Base-by-base conservation (phyloP, 306 rosid genomes). In the Fragaria nilgerrensis region DNA sequence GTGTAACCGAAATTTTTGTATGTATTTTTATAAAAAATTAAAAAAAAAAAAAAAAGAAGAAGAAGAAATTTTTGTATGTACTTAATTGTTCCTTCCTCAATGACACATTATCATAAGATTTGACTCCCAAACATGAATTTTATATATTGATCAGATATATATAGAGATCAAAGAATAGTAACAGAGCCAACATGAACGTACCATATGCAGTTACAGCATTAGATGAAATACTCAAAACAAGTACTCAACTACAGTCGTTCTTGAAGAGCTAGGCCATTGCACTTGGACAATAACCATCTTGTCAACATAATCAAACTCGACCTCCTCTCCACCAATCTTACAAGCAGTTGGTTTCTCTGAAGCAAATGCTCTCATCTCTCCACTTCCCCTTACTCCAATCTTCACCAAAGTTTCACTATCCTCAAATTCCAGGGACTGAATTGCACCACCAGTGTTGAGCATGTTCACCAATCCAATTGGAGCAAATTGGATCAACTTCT, bases 381-480 rank as follows among this genome's bases (percentile, higher is more conserved):
- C 97, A 5, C 83, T 53, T 2, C 96, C 94, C 67, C 65, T 82
- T 39, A 78, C 81, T 65, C 86, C 89, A 75, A 86, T 61, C 74
- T 34, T 78, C 1, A 77, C 90, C 85, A 73, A 68, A 43, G 74
- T 71, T 29, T 81, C 85, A 2, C 75, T 66, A 41, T 83, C 78
- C 37, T 84, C 87, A 34, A 76, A 78, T 70, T 86, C 96, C 14
- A 89, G 0, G 0, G 83, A 85, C 69, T 76, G 66, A 76, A 93
- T 75, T 39, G 92, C 87, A 11, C 90, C 97, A 1, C 96, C 94
- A 4, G 89, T 74, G 81, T 93, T 93, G 0, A 89, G 81, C 96
- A 93, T 90, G 83, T 89, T 93, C 70, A 84, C 86, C 68, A 89
- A 75, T 47, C 96, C 97, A 75, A 90, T 86, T 7, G 89, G 85